phyloP scores from a whole-genome alignment of 805 yeast genomes.

The Metschnikowia rubicola region DNA sequence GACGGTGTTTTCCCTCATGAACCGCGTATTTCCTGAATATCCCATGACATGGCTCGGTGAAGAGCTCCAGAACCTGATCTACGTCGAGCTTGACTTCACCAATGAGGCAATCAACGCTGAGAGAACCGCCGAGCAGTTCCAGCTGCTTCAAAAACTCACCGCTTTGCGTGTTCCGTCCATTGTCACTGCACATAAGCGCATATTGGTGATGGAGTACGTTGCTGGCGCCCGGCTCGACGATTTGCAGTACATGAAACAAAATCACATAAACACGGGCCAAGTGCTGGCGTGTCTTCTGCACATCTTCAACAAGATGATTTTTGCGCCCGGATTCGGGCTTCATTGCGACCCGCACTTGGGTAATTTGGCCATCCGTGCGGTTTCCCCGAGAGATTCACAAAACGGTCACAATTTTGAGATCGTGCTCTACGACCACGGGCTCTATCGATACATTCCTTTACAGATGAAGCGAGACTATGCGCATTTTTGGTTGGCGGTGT shows the following conservation, averaged over 20 bases:
- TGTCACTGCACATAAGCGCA: slow-evolving; percentile 59
- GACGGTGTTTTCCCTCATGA: slow-evolving; percentile 69
- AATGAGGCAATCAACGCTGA: slow-evolving; percentile 82
- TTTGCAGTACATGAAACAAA: slow-evolving; percentile 54
- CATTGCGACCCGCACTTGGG: slow-evolving; percentile 99
- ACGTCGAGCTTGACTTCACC: slow-evolving; percentile 83
- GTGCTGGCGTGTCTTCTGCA: slow-evolving; percentile 86
- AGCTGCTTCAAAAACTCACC: slow-evolving; percentile 48
- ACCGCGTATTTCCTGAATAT: slow-evolving; percentile 84
- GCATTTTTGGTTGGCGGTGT: slow-evolving; percentile 84
- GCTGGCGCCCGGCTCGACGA: slow-evolving; percentile 84
- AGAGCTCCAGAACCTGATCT: slow-evolving; percentile 81
- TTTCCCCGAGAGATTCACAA: slow-evolving; percentile 11
- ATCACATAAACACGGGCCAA: slow-evolving; percentile 68
- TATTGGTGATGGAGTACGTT: slow-evolving; percentile 84
- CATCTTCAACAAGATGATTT: slow-evolving; percentile 91
- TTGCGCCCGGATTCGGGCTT: slow-evolving; percentile 84
- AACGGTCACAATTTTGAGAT: slow-evolving; percentile 80
- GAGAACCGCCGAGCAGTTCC: slow-evolving; percentile 66
- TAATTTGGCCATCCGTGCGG: slow-evolving; percentile 72
- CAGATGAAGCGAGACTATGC: slow-evolving; percentile 80
- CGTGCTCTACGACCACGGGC: slow-evolving; percentile 89
- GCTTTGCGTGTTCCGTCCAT: slow-evolving; percentile 80
- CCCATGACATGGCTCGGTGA: slow-evolving; percentile 95
- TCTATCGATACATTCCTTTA: slow-evolving; percentile 79